phyloP scores from a whole-genome alignment of 306 rosid species.

The Macrotyloma uniflorum region DNA sequence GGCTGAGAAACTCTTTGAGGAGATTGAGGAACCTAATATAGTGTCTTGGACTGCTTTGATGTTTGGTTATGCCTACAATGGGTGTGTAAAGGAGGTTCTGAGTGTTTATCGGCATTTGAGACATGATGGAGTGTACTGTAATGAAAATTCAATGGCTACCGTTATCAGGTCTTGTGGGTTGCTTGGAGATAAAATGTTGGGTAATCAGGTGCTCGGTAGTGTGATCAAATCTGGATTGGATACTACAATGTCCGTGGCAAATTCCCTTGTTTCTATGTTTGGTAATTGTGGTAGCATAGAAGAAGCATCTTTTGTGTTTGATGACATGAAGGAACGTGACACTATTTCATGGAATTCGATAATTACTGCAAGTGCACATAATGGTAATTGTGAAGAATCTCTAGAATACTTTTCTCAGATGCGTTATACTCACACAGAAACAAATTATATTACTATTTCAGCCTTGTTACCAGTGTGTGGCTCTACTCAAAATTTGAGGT shows the following conservation, averaged over 20 bases:
- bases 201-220: conserved; percentile 71
- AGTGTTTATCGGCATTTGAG: conserved; percentile 61
- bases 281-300: conserved; percentile 59
- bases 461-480: conserved; percentile 67
- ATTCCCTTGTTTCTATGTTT: conserved; percentile 80
- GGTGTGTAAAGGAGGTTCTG: conserved; percentile 58
- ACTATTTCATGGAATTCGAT: conserved; percentile 94
- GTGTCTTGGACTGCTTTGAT: conserved; percentile 97
- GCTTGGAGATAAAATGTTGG: conserved; percentile 62
- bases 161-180: conserved; percentile 76
- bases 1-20: conserved; percentile 63
- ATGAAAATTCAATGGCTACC: conserved; percentile 70
- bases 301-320: conserved; percentile 69
- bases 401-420: conserved; percentile 57
- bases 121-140: conserved; percentile 47
- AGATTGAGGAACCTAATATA: conserved; percentile 75
- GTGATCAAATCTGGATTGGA: conserved; percentile 69
- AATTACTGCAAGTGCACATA: conserved; percentile 67
- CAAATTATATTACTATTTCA: conserved; percentile 66
- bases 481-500: conserved; percentile 58
- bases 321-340: conserved; percentile 72
- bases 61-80: conserved; percentile 65
- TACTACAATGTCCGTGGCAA: conserved; percentile 67
- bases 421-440: conserved; percentile 54
- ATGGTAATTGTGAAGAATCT: conserved; percentile 63